Evolutionary conservation across 2,329 filamentous ascomycete species (phyloP).

Genomic region (Dothideomycetes sp.): DNA sequence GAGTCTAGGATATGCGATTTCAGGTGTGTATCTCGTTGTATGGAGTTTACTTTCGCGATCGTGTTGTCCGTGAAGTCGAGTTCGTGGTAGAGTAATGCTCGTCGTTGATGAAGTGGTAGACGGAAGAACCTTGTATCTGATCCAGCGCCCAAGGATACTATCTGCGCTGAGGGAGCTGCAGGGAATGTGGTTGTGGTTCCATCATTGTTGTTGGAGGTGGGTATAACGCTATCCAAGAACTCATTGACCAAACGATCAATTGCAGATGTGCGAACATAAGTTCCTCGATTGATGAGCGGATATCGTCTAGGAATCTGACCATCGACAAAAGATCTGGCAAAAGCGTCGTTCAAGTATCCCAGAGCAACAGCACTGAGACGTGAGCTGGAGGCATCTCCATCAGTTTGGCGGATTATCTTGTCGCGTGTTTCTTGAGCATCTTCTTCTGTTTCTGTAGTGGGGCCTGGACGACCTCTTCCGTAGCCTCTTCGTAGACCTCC

Average conservation of each 20-base stretch:
- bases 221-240: conserved; percentile 50
- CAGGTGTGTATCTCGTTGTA: conserved; percentile 25
- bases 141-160: conserved; percentile 85
- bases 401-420: conserved; percentile 73
- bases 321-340: conserved; percentile 60
- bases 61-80: conserved; percentile 76
- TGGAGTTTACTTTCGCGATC: conserved; percentile 50
- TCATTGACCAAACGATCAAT: conserved; percentile 67
- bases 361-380: conserved; percentile 78
- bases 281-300: conserved; percentile 92
- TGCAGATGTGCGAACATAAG: conserved; percentile 80
- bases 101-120: conserved; percentile 45
- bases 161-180: conserved; percentile 49
- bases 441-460: conserved; percentile 21
- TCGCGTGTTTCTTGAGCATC: conserved; percentile 47
- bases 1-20: conserved; percentile 19
- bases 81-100: conserved; percentile 69
- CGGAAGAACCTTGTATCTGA: conserved; percentile 86
- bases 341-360: conserved; percentile 77
- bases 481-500: conserved; percentile 39
- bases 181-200: background rate
- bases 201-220: background rate
- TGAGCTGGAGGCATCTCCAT: conserved; percentile 82
- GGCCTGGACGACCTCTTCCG: conserved; percentile 34
- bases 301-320: conserved; percentile 54